Evolutionary conservation across 2,329 filamentous ascomycete genomes (phyloP), one percentile per base, ranked within the genome.

Genomic region (Colletotrichum caudatum): DNA sequence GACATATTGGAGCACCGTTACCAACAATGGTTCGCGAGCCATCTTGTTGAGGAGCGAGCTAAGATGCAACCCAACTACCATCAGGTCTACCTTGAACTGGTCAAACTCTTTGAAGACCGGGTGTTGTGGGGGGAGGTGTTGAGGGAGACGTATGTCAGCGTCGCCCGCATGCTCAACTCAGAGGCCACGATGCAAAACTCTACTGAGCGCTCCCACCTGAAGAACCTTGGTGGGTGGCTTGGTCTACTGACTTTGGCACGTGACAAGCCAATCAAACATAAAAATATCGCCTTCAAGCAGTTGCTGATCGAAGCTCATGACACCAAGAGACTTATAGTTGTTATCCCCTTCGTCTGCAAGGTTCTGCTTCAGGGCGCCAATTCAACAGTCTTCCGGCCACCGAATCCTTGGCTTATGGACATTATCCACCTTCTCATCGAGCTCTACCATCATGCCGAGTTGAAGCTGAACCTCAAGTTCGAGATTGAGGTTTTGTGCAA

Each of bases 1-100:
- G 91, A 94, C 50, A 90, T 93, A 56, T 84, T 99, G 59, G 91
- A 94, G 62, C 89, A 92, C 64, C 91, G 91, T 75, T 92, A 98
- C 79, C 93, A 97, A 77, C 94, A 97, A 78, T 99, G 96, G 96
- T 99, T 99, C 78, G 96, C 97, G 8, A 91, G 91, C 59, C 97
- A 98, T 78, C 86, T 99, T 12, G 96, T 99, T 3, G 95, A 98
- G 78, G 94, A 98, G 79, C 94, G 97, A 57, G 97, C 95, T 41
- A 98, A 98, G 82, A 92, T 97, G 85, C 95, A 99, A 79, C 95
- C 95, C 7, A 99, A 99, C 80, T 98, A 97, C 78, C 96, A 99
- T 76, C 89, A 93, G 71, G 89, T 99, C 29, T 99, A 99, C 79
- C 88, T 98, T 61, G 93, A 97, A 76, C 88, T 99, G 63, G 88